Percentiles rank a stretch among this genome's conserved stretches.
These are phyloP conservation scores for Acarospora socialis DNA, from an alignment of 2,329 filamentous ascomycete species.

Conservation along the genomic window DNA sequence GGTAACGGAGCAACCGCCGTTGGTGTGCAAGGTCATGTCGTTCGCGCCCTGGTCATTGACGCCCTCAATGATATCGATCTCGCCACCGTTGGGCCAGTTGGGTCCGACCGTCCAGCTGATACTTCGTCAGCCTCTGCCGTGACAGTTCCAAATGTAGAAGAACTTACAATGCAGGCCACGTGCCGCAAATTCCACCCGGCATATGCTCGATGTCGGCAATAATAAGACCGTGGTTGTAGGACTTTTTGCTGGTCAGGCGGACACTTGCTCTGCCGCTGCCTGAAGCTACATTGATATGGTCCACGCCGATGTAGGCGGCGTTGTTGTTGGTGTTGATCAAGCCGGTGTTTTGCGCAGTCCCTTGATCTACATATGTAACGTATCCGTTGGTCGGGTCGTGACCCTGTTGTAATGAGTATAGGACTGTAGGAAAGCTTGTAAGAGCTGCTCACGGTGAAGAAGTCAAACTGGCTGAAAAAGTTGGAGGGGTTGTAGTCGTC, in stretches of 20 bases:
- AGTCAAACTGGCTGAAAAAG: slow-evolving; percentile 40
- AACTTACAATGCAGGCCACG: slow-evolving; percentile 54
- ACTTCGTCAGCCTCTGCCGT: too few species aligned
- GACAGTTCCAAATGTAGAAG: background rate
- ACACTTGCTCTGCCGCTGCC: slow-evolving; percentile 52
- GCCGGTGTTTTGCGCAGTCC: slow-evolving; percentile 41
- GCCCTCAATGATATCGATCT: slow-evolving; percentile 71
- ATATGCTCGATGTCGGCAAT: slow-evolving; percentile 61
- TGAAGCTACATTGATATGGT: slow-evolving; percentile 43
- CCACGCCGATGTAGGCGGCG: slow-evolving; percentile 55
- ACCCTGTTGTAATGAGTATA: slow-evolving; percentile 17
- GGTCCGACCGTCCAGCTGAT: slow-evolving; percentile 41
- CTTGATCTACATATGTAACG: slow-evolving; percentile 51
- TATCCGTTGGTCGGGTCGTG: slow-evolving; percentile 61
- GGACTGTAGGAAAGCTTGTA: background rate
- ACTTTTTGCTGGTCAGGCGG: slow-evolving; percentile 51
- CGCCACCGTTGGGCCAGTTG: slow-evolving; percentile 54
- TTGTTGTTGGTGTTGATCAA: slow-evolving; percentile 44
- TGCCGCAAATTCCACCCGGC: slow-evolving; percentile 56
- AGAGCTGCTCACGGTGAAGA: slow-evolving; percentile 32
- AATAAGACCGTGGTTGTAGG: slow-evolving; percentile 52
- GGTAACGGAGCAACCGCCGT: slow-evolving; percentile 42
- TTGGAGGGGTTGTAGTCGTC: slow-evolving; percentile 33
- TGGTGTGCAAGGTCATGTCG: slow-evolving; percentile 56
- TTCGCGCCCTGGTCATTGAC: slow-evolving; percentile 49